Percentiles rank a stretch among this genome's conserved stretches.
phyloP scores from a whole-genome alignment of 768 basidiomycete genomes.

The Xanthoconium purpureum region DNA sequence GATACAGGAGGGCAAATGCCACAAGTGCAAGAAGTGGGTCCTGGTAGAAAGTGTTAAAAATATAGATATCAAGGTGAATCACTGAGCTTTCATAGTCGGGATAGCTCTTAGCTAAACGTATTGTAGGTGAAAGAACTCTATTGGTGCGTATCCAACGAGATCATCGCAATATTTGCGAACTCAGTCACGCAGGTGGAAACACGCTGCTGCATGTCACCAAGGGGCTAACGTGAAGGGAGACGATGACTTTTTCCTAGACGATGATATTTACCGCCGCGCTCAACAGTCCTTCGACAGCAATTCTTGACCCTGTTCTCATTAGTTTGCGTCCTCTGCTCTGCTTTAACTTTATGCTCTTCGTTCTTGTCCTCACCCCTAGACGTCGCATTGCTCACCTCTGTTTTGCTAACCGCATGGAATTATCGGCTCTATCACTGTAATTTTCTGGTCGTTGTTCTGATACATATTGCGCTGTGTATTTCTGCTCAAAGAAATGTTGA shows the following conservation, averaged over 20 bases:
- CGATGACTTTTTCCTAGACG: conserved; percentile 53
- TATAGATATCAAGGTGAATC: conserved; percentile 62
- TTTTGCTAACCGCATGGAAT: conserved; percentile 13
- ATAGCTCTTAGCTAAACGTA: not conserved
- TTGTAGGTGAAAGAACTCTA: conserved; percentile 67
- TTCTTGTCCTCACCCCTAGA: conserved; percentile 1
- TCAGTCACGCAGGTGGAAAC: conserved; percentile 64
- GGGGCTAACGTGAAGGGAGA: conserved; percentile 55
- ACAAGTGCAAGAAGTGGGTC: conserved; percentile 74
- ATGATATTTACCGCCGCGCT: conserved; percentile 39
- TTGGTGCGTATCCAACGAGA: conserved; percentile 50
- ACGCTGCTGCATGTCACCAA: conserved; percentile 74
- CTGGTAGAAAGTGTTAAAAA: conserved; percentile 70
- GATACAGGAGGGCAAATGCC: conserved; percentile 72
- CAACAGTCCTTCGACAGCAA: conserved; percentile 10
- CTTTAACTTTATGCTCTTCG: conserved; percentile 11
- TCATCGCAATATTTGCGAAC: not conserved
- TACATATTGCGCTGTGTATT: conserved; percentile 1
- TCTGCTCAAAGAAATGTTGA: not conserved
- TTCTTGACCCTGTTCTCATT: not conserved
- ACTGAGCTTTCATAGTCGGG: not conserved
- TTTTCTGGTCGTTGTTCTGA: not conserved
- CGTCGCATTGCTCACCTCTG: conserved; percentile 12
- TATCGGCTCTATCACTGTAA: not conserved
- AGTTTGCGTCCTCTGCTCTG: not conserved